Conservation (phyloP, 2,329 filamentous ascomycete genomes). For the Raffaelea ambrosiae region DNA sequence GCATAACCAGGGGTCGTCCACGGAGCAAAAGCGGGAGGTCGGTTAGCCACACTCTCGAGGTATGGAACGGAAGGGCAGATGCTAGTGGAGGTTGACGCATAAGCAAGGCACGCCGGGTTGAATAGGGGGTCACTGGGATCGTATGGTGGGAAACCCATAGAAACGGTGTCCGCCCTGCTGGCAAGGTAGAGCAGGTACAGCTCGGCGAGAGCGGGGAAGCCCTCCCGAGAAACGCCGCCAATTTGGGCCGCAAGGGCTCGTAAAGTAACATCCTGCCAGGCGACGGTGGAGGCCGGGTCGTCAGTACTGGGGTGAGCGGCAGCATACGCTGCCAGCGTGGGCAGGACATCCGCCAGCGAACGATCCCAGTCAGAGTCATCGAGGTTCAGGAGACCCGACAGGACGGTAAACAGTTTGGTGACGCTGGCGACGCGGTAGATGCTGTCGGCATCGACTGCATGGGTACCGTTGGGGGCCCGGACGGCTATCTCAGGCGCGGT, state of each 20-base stretch:
- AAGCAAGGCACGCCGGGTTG: conserved; percentile 4
- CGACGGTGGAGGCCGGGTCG: conserved; percentile 23
- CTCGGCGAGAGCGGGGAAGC: conserved; percentile 6
- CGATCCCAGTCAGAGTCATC: conserved; percentile 1
- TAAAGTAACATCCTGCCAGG: conserved; percentile 18
- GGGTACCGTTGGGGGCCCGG: conserved; percentile 17
- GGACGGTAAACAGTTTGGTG: conserved; percentile 23
- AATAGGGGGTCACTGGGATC: conserved; percentile 1
- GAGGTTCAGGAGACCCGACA: conserved; percentile 20
- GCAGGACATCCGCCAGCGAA: conserved; percentile 4
- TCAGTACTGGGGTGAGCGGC: conserved; percentile 2
- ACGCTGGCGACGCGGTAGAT: conserved; percentile 29
- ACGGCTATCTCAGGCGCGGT: conserved; percentile 24
- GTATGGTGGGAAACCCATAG: conserved; percentile 7
- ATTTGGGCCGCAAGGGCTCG: conserved; percentile 17
- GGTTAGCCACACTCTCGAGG: conserved; percentile 9
- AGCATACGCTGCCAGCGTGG: conserved; percentile 11
- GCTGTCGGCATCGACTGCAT: conserved; percentile 20
- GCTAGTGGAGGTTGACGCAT: not conserved
- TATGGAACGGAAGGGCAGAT: not conserved
- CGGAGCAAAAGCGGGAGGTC: conserved; percentile 30
- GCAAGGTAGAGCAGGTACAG: not conserved
- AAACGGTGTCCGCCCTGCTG: not conserved
- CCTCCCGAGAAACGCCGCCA: conserved; percentile 15
- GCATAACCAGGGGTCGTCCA: conserved; percentile 39